Evolutionary conservation across 164 flowering plant species (phyloP), one percentile per base, ranked within the genome.

Genomic region (Annona squamosa): DNA sequence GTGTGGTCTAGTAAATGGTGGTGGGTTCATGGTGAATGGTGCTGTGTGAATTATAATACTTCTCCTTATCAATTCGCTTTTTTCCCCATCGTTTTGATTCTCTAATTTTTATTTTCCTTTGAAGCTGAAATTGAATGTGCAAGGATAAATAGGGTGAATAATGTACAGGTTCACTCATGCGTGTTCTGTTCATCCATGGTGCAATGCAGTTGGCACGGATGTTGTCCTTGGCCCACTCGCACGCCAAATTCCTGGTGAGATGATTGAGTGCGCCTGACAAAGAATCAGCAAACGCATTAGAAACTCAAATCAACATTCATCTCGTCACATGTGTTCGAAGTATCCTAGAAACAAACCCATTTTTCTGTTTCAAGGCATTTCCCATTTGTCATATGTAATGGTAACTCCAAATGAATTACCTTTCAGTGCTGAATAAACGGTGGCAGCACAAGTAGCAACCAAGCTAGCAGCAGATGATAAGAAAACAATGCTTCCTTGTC

Each of bases 401-500:
- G 17, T 3, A 6, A 4, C 2, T 62, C 17, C 13, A 2, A 65
- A 16, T 12, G 18, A 17, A n/a, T 42, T 48, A 84, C 89, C 89
- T 80, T 86, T 86, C 12, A 79, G 73, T 47, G 84, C 85, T 75
- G 73, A 77, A 71, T 85, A 78, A 2, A 81, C 13, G 37, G 85
- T 69, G 13, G 76, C 76, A n/a, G 48, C 3, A 52, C 37, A 3
- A 4, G 80, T 1, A 3, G 78, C 48, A 5, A 79, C 75, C 9
- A 83, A 63, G 57, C 82, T 84, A 68, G 80, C 43, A 10, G 80
- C 78, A 13, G 89, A 86, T 41, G 86, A 86, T 4, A 78, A 75
- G 65, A 85, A 80, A 6, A 86, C 84, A 61, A 85, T 76, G 72
- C 75, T 84, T 63, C 85, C 90, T n/a, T 17, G 67, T 70, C 90